Evolutionary conservation across 164 flowering plant species (phyloP), one percentile per base, ranked within the genome.

Genomic region (Cinnamomum micranthum): DNA sequence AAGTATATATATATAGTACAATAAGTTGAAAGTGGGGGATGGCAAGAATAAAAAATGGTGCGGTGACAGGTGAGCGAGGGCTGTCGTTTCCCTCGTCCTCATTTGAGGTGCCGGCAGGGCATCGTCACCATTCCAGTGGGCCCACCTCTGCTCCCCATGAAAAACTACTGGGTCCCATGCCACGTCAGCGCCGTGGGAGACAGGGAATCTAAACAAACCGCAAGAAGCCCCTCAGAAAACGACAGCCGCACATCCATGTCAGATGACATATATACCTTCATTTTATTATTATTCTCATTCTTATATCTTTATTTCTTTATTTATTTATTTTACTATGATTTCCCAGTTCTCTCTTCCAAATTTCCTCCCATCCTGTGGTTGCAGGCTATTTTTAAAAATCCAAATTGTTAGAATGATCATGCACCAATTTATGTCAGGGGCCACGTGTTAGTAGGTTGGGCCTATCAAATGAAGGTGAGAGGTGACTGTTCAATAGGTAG

Each of bases 141-240:
- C 41, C 62, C 60, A 14, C 72, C 27, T 27, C 72, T 70, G 72
- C 62, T 23, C 11, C 72, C 4, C 19, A 58, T 13, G 4, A 23
- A 47, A 41, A 15, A 6, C 23, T 11, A 3, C 33, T 51, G 62
- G 72, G 62, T 23, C 72, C 72, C 59, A 23, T 23, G 19, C 28
- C 62, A 70, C 33, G 35, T 70, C 71, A 47, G 4, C 55, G 23
- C 62, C 72, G 59, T 51, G 59, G 31, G 62, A 4, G 62, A 17
- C 63, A 51, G 13, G 72, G 72, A 70, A 70, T 70, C 72, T 47
- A 27, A 25, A 70, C 62, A 51, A 70, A 70, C 72, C 59, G 72
- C 72, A 70, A 70, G 62, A 24, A 1, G 28, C 31, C 62, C 41
- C 13, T 14, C 62, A 23, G 62, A 70, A 70, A 70, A 70, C 72